A percentile compares a stretch with the other conserved stretches of the same genome.
Conservation (phyloP, 2,329 filamentous ascomycete species). For the Trichoderma lentiforme region DNA sequence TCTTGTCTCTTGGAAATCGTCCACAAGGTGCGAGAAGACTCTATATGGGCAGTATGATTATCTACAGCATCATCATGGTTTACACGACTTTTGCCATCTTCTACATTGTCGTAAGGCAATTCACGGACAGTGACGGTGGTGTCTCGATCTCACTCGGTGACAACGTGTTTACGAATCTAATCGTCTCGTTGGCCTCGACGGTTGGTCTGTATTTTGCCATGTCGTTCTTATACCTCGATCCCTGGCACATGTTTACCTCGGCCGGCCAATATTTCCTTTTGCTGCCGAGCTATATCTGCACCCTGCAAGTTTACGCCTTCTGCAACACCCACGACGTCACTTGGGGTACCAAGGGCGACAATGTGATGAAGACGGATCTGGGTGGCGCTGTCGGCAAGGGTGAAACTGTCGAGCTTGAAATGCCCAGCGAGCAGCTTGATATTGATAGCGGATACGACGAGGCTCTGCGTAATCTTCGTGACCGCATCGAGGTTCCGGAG, state of each 20-base stretch:
- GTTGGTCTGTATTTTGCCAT: slow-evolving; percentile 94
- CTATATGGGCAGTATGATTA: slow-evolving; percentile 81
- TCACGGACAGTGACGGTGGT: slow-evolving; percentile 50
- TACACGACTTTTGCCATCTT: slow-evolving; percentile 89
- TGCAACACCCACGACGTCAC: slow-evolving; percentile 99
- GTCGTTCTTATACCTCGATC: slow-evolving; percentile 94
- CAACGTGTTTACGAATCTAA: slow-evolving; percentile 92
- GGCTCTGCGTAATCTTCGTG: slow-evolving; percentile 90
- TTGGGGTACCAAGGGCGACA: slow-evolving; percentile 99
- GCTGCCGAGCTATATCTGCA: slow-evolving; percentile 92
- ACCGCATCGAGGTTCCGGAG: slow-evolving; percentile 77
- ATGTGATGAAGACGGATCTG: slow-evolving; percentile 87
- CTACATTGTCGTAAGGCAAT: slow-evolving; percentile 84
- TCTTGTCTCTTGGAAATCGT: slow-evolving; percentile 91
- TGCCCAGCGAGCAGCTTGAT: slow-evolving; percentile 96
- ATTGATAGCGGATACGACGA: slow-evolving; percentile 98
- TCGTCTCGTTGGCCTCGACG: slow-evolving; percentile 84
- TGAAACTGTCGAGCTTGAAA: slow-evolving; percentile 86
- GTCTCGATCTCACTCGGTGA: slow-evolving; percentile 62
- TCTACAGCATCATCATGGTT: slow-evolving; percentile 91
- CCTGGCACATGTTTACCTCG: slow-evolving; percentile 98
- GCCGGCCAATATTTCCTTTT: slow-evolving; percentile 89
- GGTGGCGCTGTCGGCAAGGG: slow-evolving; percentile 78
- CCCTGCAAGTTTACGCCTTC: slow-evolving; percentile 95
- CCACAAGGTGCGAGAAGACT: slow-evolving; percentile 92